Evolutionary conservation across 768 basidiomycete genomes (phyloP).

Genomic region (Chalciporus pseudorubinellus): DNA sequence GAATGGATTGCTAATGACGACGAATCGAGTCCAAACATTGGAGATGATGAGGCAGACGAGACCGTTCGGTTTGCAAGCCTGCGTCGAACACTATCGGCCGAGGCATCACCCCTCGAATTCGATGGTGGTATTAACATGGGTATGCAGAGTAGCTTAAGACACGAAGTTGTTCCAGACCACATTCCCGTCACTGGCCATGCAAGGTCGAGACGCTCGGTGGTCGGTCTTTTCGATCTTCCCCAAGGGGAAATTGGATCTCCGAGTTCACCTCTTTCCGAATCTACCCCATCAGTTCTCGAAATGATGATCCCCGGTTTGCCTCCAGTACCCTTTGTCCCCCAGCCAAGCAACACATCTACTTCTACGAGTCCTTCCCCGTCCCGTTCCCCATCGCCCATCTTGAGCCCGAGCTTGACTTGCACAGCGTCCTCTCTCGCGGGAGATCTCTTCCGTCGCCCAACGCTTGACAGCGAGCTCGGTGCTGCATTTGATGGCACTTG

Average conservation of each 20-base stretch:
- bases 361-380: conserved; percentile 7
- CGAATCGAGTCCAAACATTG: conserved; percentile 26
- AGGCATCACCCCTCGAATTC: conserved; percentile 24
- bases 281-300: conserved; percentile 22
- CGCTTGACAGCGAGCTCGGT: conserved; percentile 60
- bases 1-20: conserved; percentile 45
- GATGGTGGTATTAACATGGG: conserved; percentile 16
- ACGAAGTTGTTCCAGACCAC: conserved; percentile 11
- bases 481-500: conserved; percentile 40
- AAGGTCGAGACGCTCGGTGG: conserved; percentile 50
- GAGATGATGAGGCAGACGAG: conserved; percentile 30
- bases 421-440: conserved; percentile 7
- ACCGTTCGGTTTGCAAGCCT: conserved; percentile 32
- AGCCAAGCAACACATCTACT: conserved; percentile 26
- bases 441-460: conserved; percentile 22
- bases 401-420: conserved; percentile 4
- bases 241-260: conserved; percentile 10
- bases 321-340: conserved; percentile 34
- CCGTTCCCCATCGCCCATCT: conserved; percentile 21
- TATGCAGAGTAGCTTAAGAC: conserved; percentile 28
- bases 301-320: conserved; percentile 35
- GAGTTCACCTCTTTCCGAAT: conserved; percentile 12
- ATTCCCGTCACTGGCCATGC: conserved; percentile 21
- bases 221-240: conserved; percentile 57
- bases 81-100: conserved; percentile 23